Conservation (phyloP, 2,329 filamentous ascomycete species). For the Ophiocordyceps camponoti-floridani region DNA sequence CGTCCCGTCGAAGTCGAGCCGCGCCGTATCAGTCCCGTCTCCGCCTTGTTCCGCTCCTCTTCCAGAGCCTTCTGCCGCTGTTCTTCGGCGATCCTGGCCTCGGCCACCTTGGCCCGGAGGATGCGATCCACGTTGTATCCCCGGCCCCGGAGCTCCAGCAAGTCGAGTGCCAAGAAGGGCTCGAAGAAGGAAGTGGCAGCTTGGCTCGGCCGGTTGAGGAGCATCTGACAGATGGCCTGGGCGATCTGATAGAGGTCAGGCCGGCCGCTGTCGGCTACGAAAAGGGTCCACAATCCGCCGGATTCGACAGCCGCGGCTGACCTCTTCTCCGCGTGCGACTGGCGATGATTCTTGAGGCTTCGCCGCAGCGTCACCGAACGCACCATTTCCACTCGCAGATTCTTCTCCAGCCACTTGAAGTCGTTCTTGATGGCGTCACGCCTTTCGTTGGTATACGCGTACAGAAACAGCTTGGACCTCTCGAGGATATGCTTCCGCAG, state of each 20-base stretch:
- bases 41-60: conserved; percentile 47
- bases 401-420: conserved; percentile 76
- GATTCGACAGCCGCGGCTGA: conserved; percentile 49
- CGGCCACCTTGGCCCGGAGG: conserved; percentile 68
- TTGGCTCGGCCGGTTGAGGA: conserved; percentile 69
- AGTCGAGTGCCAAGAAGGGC: conserved; percentile 70
- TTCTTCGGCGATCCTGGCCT: conserved; percentile 74
- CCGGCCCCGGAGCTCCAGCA: conserved; percentile 64
- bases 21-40: conserved; percentile 9
- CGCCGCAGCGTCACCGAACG: conserved; percentile 60
- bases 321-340: conserved; percentile 56
- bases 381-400: conserved; percentile 62
- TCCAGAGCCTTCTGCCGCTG: conserved; percentile 58
- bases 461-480: conserved; percentile 73
- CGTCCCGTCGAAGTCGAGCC: conserved; percentile 18
- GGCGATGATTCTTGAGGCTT: conserved; percentile 51
- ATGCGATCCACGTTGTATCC: conserved; percentile 97
- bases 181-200: conserved; percentile 84
- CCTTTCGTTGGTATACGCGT: conserved; percentile 54
- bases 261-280: conserved; percentile 48
- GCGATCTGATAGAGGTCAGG: conserved; percentile 87
- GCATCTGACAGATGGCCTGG: conserved; percentile 63
- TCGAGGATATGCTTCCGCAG: conserved; percentile 73
- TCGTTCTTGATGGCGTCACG: conserved; percentile 71
- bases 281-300: conserved; percentile 46